Conservation (phyloP, 352 stramenopile genomes). For the Phytophthora quininea region DNA sequence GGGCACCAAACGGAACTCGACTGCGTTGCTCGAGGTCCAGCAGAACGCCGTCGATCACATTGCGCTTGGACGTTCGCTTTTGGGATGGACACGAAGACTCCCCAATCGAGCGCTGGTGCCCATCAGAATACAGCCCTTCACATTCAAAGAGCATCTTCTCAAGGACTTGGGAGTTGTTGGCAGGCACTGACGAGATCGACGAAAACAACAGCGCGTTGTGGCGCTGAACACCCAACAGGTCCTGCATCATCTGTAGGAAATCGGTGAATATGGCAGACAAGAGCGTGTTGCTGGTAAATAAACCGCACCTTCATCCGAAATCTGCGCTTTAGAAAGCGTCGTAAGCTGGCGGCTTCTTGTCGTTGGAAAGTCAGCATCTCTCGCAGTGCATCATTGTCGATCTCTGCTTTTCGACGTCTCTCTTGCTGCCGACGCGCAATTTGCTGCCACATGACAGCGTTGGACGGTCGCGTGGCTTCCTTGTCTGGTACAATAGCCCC, state of each 20-base stretch:
- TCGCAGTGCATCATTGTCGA: not conserved
- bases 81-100: not conserved
- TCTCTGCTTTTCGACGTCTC: not conserved
- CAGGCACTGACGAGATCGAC: not conserved
- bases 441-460: not conserved
- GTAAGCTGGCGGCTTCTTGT: not conserved
- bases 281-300: not conserved
- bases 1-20: not conserved
- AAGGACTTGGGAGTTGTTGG: not conserved
- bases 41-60: not conserved
- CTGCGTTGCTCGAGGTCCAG: not conserved
- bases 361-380: not conserved
- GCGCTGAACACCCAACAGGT: not conserved
- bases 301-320: not conserved
- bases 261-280: not conserved
- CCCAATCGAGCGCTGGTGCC: not conserved
- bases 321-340: not conserved
- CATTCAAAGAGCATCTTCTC: not conserved
- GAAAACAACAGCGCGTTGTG: not conserved
- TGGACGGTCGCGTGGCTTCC: no score
- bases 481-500: no score
- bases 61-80: not conserved
- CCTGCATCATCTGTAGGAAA: not conserved
- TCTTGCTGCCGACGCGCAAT: not conserved
- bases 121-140: not conserved